Evolutionary conservation across 768 basidiomycete species (phyloP), one percentile per base, ranked within the genome.

Genomic region (Clathrus columnatus): DNA sequence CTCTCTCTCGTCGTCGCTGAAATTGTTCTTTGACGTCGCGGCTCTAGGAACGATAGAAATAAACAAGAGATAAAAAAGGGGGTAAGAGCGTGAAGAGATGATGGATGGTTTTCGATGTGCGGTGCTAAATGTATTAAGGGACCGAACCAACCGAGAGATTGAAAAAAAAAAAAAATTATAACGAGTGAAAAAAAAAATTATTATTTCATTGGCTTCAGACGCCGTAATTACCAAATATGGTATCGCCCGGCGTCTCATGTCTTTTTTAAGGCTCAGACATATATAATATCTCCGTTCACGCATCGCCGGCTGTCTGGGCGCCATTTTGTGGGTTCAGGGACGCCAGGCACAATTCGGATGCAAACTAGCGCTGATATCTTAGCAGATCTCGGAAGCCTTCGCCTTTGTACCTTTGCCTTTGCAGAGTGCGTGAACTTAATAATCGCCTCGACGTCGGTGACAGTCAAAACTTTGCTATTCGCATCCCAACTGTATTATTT

Each of bases 41-140:
- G 36, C n/a, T 36, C n/a, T 36, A 21, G n/a, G 26, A 10, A 52
- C 18, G 32, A 41, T 23, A 43, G 46, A 47, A 23, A 52, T 17
- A 41, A 43, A 43, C n/a, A 43, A 52, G 17, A 52, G 17, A 52
- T 21, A 21, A 32, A 41, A 4, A 21, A 28, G 24, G 17, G 30
- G 43, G 43, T 2, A 36, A 14, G 8, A 42, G 36, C 20, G 7
- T 32, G 36, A 43, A 21, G 10, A 51, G 29, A 24, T 24, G 28
- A 26, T 20, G 28, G 49, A 50, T 30, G 49, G 49, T 7, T 20
- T 50, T 50, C 49, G 49, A 27, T 20, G 18, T 10, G 17, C n/a
- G 21, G 21, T 50, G 21, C 51, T 41, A 52, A 52, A 52, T 41
- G 32, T 52, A 52, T 52, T 52, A 52, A 52, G 51, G 51, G 51